A percentile compares a stretch with the other conserved stretches of the same genome.
Conservation (phyloP, 148 eudicot species). For the Rhododendron ovatum region DNA sequence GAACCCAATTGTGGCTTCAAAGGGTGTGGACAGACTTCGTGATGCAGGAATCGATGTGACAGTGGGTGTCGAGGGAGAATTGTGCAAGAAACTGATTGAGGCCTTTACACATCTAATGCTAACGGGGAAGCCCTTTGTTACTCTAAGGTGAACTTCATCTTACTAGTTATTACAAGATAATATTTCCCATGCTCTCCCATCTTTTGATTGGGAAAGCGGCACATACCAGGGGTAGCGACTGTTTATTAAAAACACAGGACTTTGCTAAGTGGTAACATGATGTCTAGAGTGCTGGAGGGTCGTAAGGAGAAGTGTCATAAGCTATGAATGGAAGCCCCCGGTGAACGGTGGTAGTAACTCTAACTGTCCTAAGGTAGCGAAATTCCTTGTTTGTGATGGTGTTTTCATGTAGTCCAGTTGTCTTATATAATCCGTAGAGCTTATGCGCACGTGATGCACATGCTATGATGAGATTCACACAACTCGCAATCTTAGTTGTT, state of each 20-base stretch:
- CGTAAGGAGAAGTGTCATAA: too few species aligned
- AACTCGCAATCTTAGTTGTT: background rate
- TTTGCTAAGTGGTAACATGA: too few species aligned
- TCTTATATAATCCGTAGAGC: background rate
- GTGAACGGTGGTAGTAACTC: too few species aligned
- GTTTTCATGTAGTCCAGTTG: background rate
- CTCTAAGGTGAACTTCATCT: constrained; percentile 53
- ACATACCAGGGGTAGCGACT: too few species aligned
- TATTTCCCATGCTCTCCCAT: background rate
- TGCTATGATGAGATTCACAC: background rate
- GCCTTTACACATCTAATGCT: constrained; percentile 76
- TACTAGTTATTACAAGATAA: background rate
- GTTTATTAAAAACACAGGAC: too few species aligned
- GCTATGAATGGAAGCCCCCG: too few species aligned
- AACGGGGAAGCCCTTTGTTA: constrained; percentile 66
- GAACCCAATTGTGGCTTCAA: constrained; percentile 84
- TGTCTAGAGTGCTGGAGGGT: too few species aligned
- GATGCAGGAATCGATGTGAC: constrained; percentile 79
- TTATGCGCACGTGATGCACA: background rate
- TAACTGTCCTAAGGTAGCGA: too few species aligned
- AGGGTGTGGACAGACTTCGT: constrained; percentile 60
- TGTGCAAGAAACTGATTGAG: constrained; percentile 80
- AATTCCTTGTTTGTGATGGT: background rate
- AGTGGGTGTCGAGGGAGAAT: constrained; percentile 82
- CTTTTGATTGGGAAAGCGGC: too few species aligned